A percentile compares a stretch with the other conserved stretches of the same genome.
phyloP scores from a whole-genome alignment of 148 eudicot species.

The Selenicereus undatus region DNA sequence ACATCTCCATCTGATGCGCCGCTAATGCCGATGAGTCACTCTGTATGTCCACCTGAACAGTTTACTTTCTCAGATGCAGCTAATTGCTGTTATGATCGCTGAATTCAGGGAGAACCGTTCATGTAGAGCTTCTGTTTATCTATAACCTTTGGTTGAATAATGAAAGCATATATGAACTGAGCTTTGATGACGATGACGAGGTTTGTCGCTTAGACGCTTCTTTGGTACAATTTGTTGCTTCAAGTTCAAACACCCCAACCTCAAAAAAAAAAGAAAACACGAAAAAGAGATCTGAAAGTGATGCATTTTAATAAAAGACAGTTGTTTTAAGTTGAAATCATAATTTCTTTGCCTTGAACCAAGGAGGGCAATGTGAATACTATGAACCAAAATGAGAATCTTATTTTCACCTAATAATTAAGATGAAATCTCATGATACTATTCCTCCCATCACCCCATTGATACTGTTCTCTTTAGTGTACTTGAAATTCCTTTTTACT shows the following conservation, averaged over 20 bases:
- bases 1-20: too few species aligned
- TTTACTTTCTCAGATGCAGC: too few species aligned
- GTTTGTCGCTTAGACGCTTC: slow-evolving; percentile 31
- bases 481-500: too few species aligned
- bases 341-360: neutral
- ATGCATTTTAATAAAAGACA: neutral
- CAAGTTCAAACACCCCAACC: too few species aligned
- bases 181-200: slow-evolving; percentile 85
- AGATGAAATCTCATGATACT: too few species aligned
- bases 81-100: too few species aligned
- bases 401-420: too few species aligned
- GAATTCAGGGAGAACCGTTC: too few species aligned
- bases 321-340: neutral
- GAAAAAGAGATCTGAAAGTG: neutral
- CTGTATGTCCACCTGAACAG: too few species aligned
- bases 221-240: neutral
- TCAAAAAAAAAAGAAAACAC: neutral
- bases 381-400: neutral
- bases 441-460: too few species aligned
- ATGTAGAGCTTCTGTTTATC: slow-evolving; percentile 9
- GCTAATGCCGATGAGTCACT: too few species aligned
- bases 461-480: too few species aligned
- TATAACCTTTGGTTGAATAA: slow-evolving; percentile 95
- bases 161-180: slow-evolving; percentile 90
- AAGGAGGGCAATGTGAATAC: neutral